Evolutionary conservation across 2,329 filamentous ascomycete genomes (phyloP).

Genomic region (Diaporthe batatas): DNA sequence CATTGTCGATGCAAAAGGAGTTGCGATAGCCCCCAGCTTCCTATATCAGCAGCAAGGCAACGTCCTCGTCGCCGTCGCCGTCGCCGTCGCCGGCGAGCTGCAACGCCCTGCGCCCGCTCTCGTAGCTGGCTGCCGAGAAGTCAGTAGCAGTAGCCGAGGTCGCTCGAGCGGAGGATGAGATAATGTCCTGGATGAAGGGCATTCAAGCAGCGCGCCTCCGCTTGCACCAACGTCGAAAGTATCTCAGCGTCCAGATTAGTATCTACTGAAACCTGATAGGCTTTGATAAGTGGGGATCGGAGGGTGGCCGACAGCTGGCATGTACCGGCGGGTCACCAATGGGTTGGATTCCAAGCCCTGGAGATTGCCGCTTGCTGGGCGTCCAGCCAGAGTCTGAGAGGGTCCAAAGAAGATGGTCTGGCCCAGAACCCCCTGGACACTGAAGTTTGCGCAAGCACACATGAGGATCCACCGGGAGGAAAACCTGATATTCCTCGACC

Average conservation of each 20-base stretch:
- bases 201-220: neutral
- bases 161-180: too few relatives aligned
- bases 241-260: neutral
- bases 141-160: neutral
- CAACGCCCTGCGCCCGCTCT: neutral
- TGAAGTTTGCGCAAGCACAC: neutral
- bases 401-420: neutral
- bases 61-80: neutral
- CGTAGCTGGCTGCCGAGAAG: neutral
- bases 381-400: too few relatives aligned
- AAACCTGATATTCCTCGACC: neutral
- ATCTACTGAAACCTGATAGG: neutral
- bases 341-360: too few relatives aligned
- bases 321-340: too few relatives aligned
- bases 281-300: neutral
- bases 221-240: neutral
- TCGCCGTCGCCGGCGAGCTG: neutral
- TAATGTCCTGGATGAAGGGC: neutral
- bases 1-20: neutral
- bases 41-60: neutral
- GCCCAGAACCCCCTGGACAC: neutral
- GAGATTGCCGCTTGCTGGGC: too few relatives aligned
- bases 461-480: neutral
- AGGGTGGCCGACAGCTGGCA: neutral
- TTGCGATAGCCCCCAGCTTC: neutral